Evolutionary conservation across 768 basidiomycete species (phyloP).

Genomic region (Phlebiopsis flavidoalba): DNA sequence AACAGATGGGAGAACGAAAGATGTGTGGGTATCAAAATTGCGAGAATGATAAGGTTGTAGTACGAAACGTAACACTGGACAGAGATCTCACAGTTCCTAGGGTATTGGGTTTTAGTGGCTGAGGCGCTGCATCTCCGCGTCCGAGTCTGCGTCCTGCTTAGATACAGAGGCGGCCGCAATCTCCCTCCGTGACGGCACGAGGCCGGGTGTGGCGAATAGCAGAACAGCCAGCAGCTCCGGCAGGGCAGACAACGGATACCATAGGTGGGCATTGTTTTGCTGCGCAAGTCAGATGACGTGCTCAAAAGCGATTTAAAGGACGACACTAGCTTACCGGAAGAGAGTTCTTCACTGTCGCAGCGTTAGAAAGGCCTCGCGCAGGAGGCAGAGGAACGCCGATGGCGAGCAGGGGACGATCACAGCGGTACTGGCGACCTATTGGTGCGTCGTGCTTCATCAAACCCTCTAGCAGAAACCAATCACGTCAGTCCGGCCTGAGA

Average conservation of each 20-base stretch:
- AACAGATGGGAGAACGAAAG: too few species aligned
- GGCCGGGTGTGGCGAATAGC: slow-evolving; percentile 15
- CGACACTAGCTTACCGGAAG: slow-evolving; percentile 4
- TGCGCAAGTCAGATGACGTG: background rate
- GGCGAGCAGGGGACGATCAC: slow-evolving; percentile 10
- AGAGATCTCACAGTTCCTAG: background rate
- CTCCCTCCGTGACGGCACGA: slow-evolving; percentile 15
- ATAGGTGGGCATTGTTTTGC: slow-evolving; percentile 17
- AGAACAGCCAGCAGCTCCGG: slow-evolving; percentile 16
- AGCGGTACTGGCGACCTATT: slow-evolving; percentile 9
- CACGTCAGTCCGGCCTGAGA: too few species aligned
- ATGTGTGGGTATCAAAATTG: too few species aligned
- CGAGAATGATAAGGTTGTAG: too few species aligned
- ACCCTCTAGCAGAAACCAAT: background rate
- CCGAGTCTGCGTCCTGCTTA: background rate
- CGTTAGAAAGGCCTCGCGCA: slow-evolving; percentile 19
- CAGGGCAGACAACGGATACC: slow-evolving; percentile 17
- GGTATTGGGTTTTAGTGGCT: background rate
- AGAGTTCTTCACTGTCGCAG: slow-evolving; percentile 10
- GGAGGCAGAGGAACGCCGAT: slow-evolving; percentile 14
- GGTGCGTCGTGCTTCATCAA: background rate
- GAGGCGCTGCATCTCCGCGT: background rate
- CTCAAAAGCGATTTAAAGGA: background rate
- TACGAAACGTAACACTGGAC: too few species aligned
- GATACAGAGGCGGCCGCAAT: background rate